A percentile compares a stretch with the other conserved stretches of the same genome.
Conservation (phyloP, 257 asterid genomes). For the Gentiana dahurica region DNA sequence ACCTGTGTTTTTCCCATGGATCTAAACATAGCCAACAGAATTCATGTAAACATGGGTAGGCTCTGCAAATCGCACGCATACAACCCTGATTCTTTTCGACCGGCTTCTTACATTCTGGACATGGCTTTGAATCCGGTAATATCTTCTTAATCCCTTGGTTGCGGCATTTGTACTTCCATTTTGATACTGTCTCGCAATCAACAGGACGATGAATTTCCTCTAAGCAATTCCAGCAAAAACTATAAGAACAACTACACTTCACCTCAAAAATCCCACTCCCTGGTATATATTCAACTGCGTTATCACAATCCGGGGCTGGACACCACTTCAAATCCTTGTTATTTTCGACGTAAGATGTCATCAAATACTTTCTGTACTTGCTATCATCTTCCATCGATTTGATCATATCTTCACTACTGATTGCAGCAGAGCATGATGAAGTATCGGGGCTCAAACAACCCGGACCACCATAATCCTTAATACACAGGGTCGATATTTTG, state of each 20-base stretch:
- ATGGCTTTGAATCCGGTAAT: constrained; percentile 95
- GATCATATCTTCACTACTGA: constrained; percentile 55
- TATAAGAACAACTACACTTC: constrained; percentile 48
- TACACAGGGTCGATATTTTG: constrained; percentile 19
- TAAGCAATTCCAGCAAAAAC: no score
- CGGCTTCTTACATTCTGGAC: constrained; percentile 98
- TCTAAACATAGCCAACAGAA: constrained; percentile 25
- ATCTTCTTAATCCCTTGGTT: constrained; percentile 96
- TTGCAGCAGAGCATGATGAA: constrained; percentile 62
- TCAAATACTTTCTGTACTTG: constrained; percentile 64
- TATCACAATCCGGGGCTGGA: constrained; percentile 93
- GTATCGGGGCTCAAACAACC: constrained; percentile 94
- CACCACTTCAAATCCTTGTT: constrained; percentile 95
- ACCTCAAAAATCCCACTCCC: constrained; percentile 92
- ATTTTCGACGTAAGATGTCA: constrained; percentile 83
- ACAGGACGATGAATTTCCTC: constrained; percentile 80
- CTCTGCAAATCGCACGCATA: constrained; percentile 99
- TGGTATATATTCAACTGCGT: constrained; percentile 66
- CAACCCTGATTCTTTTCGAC: constrained; percentile 98
- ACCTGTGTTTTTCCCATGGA: constrained; percentile 74
- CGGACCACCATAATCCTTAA: constrained; percentile 65
- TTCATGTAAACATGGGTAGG: constrained; percentile 74
- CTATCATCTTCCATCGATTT: constrained; percentile 42
- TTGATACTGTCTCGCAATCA: constrained; percentile 81
- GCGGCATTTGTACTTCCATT: constrained; percentile 97